These are phyloP conservation scores for Tylopilus sp. DNA, from an alignment of 768 basidiomycete genomes.

Conservation along the genomic window DNA sequence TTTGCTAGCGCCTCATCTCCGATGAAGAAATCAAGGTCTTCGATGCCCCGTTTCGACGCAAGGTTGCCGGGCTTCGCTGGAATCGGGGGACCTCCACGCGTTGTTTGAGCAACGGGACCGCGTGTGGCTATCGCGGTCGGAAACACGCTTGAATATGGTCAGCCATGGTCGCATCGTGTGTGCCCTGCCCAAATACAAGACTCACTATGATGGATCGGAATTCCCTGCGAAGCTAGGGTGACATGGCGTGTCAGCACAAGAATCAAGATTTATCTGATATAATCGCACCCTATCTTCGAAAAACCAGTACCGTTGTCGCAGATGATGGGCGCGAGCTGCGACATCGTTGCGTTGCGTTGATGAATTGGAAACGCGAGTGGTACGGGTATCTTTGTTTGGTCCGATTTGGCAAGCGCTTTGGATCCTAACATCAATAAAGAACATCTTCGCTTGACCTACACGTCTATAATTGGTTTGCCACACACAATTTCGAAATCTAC, in stretches of 20 bases:
- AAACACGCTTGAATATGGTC: slow-evolving; percentile 64
- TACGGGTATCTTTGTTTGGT: slow-evolving; percentile 22
- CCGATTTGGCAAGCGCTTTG: slow-evolving; percentile 21
- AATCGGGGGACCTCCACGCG: slow-evolving; percentile 69
- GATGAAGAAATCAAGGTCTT: slow-evolving; percentile 99
- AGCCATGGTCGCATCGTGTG: slow-evolving; percentile 3
- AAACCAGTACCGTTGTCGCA: slow-evolving; percentile 98
- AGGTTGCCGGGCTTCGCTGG: slow-evolving; percentile 87
- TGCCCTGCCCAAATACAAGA: slow-evolving; percentile 16
- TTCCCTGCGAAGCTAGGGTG: slow-evolving; percentile 98
- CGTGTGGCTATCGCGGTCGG: slow-evolving; percentile 92
- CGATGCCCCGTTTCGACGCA: slow-evolving; percentile 94
- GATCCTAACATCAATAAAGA: slow-evolving; percentile 27
- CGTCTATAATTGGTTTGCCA: not conserved
- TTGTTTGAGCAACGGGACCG: slow-evolving; percentile 60
- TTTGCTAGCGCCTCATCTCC: slow-evolving; percentile 97
- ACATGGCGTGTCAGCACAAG: slow-evolving; percentile 12
- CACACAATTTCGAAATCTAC: not conserved
- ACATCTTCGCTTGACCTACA: not conserved
- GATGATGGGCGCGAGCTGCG: slow-evolving; percentile 87
- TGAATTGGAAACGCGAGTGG: slow-evolving; percentile 9
- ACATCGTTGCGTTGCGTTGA: slow-evolving; percentile 48
- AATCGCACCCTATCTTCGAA: slow-evolving; percentile 89
- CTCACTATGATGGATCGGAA: slow-evolving; percentile 96
- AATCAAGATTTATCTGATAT: not conserved